Evolutionary conservation across 176 grass and related monocot genomes (phyloP), one percentile per base, ranked within the genome.

Genomic region (Neostapfia colusana): DNA sequence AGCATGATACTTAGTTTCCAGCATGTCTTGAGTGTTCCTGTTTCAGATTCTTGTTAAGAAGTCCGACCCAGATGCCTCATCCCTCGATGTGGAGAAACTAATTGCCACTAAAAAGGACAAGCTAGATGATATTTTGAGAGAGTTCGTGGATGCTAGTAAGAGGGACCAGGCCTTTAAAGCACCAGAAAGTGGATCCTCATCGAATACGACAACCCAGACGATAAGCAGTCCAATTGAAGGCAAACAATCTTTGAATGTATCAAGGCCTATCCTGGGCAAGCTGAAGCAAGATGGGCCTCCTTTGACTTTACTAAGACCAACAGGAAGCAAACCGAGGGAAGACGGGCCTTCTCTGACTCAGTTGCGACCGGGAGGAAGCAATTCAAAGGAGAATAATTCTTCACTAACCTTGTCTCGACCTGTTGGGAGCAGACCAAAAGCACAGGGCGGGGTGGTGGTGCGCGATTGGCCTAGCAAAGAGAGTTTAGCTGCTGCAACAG

Each of bases 1-100:
- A 64, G 1, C 37, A 51, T 61, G 0, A 68, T 0, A 15, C 39
- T 78, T 78, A 4, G 43, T 83, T 83, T 56, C 75, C 34, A 10
- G 14, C 41, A 69, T 24, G 9, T 1, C 74, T 44, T 73, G 46
- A 3, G 17, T 68, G 2, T 73, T 74, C 21, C 40, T 21, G 20
- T 48, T 72, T 79, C 89, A 99, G 95, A 95, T 99, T 89, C 80
- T 90, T 38, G 73, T 90, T 18, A 94, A 86, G 77, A 99, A 99
- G 31, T 82, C 87, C 11, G 80, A 97, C 50, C 87, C 91, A 10
- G 85, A 88, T 71, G 85, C 84, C n/a, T 90, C 92, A 63, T 95
- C 86, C 34, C 85, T 95, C 0, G 91, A 99, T 12, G 80, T 94
- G 20, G 89, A 99, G 58, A 90, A 93, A 70, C 74, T 89, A 65